phyloP scores from a whole-genome alignment of 1,284 basidiomycete genomes.

The Ustilago bromivora region DNA sequence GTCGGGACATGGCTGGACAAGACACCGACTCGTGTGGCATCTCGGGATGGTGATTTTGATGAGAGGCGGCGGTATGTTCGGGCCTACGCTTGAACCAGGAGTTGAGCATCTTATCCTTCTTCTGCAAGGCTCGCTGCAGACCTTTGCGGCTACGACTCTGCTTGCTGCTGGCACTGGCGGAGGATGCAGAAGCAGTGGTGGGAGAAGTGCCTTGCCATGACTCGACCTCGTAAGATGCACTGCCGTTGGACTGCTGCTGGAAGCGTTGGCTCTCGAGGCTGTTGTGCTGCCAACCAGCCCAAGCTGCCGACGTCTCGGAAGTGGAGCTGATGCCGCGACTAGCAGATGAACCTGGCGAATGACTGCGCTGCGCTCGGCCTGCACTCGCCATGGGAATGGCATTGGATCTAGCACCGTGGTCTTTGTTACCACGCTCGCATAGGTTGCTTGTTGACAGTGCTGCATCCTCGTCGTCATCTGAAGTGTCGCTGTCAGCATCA shows the following conservation, averaged over 20 bases:
- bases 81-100: conserved; percentile 56
- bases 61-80: conserved; percentile 11
- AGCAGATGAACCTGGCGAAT: conserved; percentile 26
- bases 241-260: conserved; percentile 5
- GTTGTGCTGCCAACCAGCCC: conserved; percentile 25
- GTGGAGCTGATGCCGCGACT: conserved; percentile 27
- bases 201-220: conserved; percentile 39
- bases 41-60: conserved; percentile 8
- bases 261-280: conserved; percentile 19
- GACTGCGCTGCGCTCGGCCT: conserved; percentile 11
- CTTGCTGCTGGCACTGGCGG: conserved; percentile 37
- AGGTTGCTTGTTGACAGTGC: conserved; percentile 23
- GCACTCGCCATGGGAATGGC: conserved; percentile 17
- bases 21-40: neutral
- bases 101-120: conserved; percentile 54
- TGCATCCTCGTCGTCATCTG: conserved; percentile 26
- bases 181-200: conserved; percentile 35
- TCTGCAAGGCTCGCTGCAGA: conserved; percentile 36
- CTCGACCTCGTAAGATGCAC: conserved; percentile 29
- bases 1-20: neutral
- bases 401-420: conserved; percentile 2
- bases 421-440: conserved; percentile 8
- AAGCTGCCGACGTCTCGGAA: conserved; percentile 13
- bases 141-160: conserved; percentile 40
- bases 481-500: conserved; percentile 30